Conservation (phyloP, 164 flowering plant genomes). For the Annona cherimola region DNA sequence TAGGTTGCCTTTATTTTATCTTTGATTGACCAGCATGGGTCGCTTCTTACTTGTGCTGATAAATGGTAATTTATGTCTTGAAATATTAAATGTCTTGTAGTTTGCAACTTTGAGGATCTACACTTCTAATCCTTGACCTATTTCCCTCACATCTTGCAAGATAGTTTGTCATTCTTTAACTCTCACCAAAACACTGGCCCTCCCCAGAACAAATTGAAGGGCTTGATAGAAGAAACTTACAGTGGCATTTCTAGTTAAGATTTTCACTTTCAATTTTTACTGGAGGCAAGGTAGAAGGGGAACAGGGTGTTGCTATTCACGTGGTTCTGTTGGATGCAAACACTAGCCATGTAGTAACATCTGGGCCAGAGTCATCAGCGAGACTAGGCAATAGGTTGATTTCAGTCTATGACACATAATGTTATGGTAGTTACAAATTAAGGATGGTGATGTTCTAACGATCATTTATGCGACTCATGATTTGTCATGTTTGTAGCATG, state of each 20-base stretch:
- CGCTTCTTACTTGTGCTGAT: too few relatives aligned
- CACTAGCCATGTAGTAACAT: slow-evolving; percentile 55
- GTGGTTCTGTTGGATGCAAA: slow-evolving; percentile 70
- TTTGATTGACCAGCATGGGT: too few relatives aligned
- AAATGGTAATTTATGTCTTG: too few relatives aligned
- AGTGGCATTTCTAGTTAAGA: slow-evolving; percentile 71
- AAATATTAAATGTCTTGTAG: background rate
- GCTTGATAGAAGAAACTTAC: slow-evolving; percentile 75
- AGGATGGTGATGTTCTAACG: slow-evolving; percentile 41
- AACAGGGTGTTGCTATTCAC: slow-evolving; percentile 84
- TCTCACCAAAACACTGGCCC: slow-evolving; percentile 39
- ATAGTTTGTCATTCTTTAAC: background rate
- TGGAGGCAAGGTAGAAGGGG: slow-evolving; percentile 97
- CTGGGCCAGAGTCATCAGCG: slow-evolving; percentile 73
- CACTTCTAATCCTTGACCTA: background rate
- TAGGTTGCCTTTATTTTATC: too few relatives aligned
- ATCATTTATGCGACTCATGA: background rate
- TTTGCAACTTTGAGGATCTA: background rate
- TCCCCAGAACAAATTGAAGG: slow-evolving; percentile 80
- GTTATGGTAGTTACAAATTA: slow-evolving; percentile 29
- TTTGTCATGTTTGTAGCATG: background rate
- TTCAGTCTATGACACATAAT: background rate
- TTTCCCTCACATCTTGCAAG: too few relatives aligned
- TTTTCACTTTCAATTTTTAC: slow-evolving; percentile 87
- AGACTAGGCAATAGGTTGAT: slow-evolving; percentile 41